These are phyloP conservation scores for Venturia nashicola DNA, from an alignment of 2,329 filamentous ascomycete species.

Conservation along the genomic window DNA sequence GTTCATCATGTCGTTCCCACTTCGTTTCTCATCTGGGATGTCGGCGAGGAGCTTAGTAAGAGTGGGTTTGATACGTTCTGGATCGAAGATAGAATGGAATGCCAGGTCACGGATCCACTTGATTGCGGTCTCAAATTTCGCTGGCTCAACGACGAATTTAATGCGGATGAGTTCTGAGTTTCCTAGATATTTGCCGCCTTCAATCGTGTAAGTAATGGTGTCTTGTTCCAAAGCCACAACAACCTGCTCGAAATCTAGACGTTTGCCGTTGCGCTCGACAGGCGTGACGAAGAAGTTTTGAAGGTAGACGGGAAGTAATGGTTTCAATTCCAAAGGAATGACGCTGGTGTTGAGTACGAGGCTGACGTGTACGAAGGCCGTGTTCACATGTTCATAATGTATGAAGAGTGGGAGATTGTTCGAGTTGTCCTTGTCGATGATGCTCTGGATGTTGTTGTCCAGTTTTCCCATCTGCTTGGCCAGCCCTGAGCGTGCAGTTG, in stretches of 20 bases:
- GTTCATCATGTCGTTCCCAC: conserved; percentile 55
- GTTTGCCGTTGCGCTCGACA: conserved; percentile 61
- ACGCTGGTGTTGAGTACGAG: conserved; percentile 67
- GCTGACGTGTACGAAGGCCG: conserved; percentile 80
- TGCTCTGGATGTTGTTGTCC: conserved; percentile 58
- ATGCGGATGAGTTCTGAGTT: conserved; percentile 75
- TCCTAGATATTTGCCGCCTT: conserved; percentile 55
- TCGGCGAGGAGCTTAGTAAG: conserved; percentile 79
- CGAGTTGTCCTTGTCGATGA: conserved; percentile 57
- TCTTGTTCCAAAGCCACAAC: conserved; percentile 85
- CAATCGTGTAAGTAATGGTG: conserved; percentile 72
- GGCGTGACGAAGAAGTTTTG: conserved; percentile 94
- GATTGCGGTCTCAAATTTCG: conserved; percentile 74
- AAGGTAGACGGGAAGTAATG: conserved; percentile 70
- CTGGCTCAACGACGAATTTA: conserved; percentile 72
- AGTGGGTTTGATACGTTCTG: conserved; percentile 46
- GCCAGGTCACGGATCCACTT: conserved; percentile 77
- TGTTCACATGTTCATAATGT: conserved; percentile 92
- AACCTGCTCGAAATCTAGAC: conserved; percentile 79
- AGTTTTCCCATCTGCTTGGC: conserved; percentile 58
- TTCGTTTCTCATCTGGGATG: conserved; percentile 83
- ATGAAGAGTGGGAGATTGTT: conserved; percentile 64
- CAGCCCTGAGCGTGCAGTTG: conserved; percentile 68
- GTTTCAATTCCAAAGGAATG: conserved; percentile 71
- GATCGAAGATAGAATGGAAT: conserved; percentile 81